These are phyloP conservation scores for Capsella bursapastoris DNA, from an alignment of 345 rosid species.

Conservation along the genomic window DNA sequence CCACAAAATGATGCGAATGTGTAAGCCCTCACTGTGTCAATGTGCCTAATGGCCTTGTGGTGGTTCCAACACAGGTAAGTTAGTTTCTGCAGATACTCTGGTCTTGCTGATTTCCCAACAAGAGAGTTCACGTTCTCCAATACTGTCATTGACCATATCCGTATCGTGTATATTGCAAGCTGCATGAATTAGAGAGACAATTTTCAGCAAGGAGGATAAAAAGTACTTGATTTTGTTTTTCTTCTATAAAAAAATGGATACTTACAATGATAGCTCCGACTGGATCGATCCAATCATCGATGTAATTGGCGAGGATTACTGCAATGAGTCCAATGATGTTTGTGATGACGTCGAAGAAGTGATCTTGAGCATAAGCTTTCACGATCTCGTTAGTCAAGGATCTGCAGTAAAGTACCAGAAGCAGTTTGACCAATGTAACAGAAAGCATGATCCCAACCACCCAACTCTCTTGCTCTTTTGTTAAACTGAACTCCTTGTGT, in stretches of 20 bases:
- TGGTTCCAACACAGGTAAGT: constrained; percentile 99
- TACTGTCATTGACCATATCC: constrained; percentile 97
- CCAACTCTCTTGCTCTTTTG: constrained; percentile 80
- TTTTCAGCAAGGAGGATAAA: constrained; percentile 5
- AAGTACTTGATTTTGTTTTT: neutral
- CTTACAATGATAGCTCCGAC: constrained; percentile 97
- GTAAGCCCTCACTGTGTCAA: constrained; percentile 94
- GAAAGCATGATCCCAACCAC: constrained; percentile 96
- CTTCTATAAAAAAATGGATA: neutral
- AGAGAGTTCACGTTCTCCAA: constrained; percentile 93
- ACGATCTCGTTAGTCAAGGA: constrained; percentile 85
- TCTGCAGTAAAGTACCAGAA: constrained; percentile 78
- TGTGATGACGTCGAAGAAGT: constrained; percentile 94
- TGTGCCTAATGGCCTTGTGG: constrained; percentile 83
- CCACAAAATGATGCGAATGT: constrained; percentile 99
- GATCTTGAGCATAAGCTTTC: constrained; percentile 98
- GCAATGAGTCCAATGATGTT: constrained; percentile 95
- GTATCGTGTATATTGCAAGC: constrained; percentile 95
- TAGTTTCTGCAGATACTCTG: constrained; percentile 86
- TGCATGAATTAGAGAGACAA: constrained; percentile 39
- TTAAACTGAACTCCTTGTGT: constrained; percentile 72
- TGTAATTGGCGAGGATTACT: constrained; percentile 82
- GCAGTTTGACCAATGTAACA: constrained; percentile 80
- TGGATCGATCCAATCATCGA: constrained; percentile 90
- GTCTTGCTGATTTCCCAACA: constrained; percentile 86